Evolutionary conservation across 331 rosid genomes (phyloP).

Genomic region (Quercus phellos): DNA sequence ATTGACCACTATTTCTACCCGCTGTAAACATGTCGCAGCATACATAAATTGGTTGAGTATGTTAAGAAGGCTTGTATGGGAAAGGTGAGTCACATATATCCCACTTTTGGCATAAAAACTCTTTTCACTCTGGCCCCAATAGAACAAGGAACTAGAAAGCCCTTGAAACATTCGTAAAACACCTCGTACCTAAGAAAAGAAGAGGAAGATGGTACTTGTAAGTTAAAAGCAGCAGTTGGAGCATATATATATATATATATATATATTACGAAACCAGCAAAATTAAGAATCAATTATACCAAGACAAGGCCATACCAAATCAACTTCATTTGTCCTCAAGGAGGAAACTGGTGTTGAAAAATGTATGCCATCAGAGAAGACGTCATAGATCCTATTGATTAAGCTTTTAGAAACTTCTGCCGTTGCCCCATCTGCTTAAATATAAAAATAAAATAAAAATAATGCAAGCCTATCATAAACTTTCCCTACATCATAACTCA

Average conservation of each 20-base stretch:
- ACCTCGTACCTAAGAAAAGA: constrained; percentile 56
- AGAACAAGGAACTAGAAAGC: constrained; percentile 59
- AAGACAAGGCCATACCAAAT: constrained; percentile 48
- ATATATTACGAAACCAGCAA: neutral
- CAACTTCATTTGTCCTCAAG: constrained; percentile 57
- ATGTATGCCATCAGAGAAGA: constrained; percentile 51
- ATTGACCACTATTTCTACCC: constrained; percentile 36
- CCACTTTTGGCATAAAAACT: constrained; percentile 52
- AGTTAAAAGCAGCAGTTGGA: constrained; percentile 12
- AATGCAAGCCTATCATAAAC: neutral
- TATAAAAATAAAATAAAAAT: neutral
- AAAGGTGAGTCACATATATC: constrained; percentile 59
- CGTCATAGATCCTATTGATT: constrained; percentile 51
- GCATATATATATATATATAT: neutral
- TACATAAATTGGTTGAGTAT: constrained; percentile 60
- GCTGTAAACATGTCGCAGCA: constrained; percentile 81
- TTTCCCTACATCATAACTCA: neutral
- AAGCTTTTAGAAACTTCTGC: constrained; percentile 47
- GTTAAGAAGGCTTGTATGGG: constrained; percentile 60
- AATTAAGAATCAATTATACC: neutral
- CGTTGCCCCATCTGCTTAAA: constrained; percentile 43
- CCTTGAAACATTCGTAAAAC: constrained; percentile 91
- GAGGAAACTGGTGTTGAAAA: constrained; percentile 69
- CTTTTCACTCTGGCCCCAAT: constrained; percentile 50
- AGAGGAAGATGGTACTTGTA: neutral